These are phyloP conservation scores for Chamaenerion angustifolium DNA, from an alignment of 345 rosid genomes.

Conservation along the genomic window DNA sequence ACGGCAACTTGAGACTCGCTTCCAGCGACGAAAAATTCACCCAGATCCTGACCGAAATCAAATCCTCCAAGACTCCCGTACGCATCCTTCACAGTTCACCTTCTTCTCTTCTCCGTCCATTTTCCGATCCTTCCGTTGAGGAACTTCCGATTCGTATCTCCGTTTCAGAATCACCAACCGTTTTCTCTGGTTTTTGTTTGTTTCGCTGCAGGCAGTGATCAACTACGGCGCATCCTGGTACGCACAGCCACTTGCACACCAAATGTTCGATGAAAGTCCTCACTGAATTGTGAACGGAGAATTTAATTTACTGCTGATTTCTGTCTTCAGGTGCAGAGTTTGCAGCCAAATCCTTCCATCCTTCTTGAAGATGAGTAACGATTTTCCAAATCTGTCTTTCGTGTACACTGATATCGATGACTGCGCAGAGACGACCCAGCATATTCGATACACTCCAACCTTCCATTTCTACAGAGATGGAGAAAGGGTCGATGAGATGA, in stretches of 20 bases:
- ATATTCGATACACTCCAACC: conserved; percentile 82
- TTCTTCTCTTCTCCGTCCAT: neutral
- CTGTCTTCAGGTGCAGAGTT: conserved; percentile 57
- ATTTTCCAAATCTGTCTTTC: conserved; percentile 46
- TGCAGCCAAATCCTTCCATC: conserved; percentile 74
- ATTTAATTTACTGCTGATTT: neutral
- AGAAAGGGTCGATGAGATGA: conserved; percentile 87
- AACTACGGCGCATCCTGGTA: conserved; percentile 66
- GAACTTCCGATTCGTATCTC: neutral
- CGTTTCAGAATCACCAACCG: neutral
- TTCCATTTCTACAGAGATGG: conserved; percentile 83
- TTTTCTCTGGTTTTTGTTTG: neutral
- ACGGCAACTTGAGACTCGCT: conserved; percentile 38
- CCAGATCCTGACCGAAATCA: conserved; percentile 29
- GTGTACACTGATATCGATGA: conserved; percentile 88
- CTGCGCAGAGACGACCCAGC: conserved; percentile 75
- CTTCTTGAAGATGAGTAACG: conserved; percentile 57
- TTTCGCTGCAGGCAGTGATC: conserved; percentile 32
- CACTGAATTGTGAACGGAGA: neutral
- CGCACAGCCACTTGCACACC: neutral
- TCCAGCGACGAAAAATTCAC: conserved; percentile 28
- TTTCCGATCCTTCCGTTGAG: too few relatives aligned
- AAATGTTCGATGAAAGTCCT: conserved; percentile 32
- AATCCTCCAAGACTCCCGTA: conserved; percentile 38
- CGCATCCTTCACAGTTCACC: too few relatives aligned